Conservation (phyloP, 176 grass and related monocot species). For the Rhynchospora tenuis region DNA sequence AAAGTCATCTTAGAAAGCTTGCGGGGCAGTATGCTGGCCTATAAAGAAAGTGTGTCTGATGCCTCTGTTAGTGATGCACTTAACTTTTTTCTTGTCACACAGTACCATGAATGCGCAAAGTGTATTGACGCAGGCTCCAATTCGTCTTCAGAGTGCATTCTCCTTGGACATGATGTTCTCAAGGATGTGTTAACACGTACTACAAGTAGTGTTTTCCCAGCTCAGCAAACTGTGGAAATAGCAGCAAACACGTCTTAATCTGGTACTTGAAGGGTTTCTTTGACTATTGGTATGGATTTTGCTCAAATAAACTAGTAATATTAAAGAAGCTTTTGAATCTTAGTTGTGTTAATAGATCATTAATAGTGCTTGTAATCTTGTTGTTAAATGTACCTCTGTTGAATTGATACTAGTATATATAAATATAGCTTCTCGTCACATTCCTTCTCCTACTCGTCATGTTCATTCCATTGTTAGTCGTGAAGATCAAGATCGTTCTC, state of each 20-base stretch:
- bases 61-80: slow-evolving; percentile 72
- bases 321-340: neutral
- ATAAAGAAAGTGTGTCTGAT: slow-evolving; percentile 58
- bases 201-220: slow-evolving; percentile 60
- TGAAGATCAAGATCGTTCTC: too few species aligned
- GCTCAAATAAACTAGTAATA: neutral
- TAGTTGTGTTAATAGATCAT: too few species aligned
- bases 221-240: too few species aligned
- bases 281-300: neutral
- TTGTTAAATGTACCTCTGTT: too few species aligned
- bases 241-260: neutral
- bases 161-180: slow-evolving; percentile 53
- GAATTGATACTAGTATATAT: too few species aligned
- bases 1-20: slow-evolving; percentile 63
- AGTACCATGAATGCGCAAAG: slow-evolving; percentile 88
- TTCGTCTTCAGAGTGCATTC: slow-evolving; percentile 65
- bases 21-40: slow-evolving; percentile 63
- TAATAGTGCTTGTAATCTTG: too few species aligned
- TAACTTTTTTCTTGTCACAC: slow-evolving; percentile 80
- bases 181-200: slow-evolving; percentile 62
- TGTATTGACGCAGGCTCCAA: slow-evolving; percentile 63
- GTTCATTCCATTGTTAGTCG: too few species aligned
- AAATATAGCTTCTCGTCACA: too few species aligned
- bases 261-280: neutral
- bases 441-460: too few species aligned